Conservation (phyloP, 116 monocot genomes). For the Dioscorea cayenensis region DNA sequence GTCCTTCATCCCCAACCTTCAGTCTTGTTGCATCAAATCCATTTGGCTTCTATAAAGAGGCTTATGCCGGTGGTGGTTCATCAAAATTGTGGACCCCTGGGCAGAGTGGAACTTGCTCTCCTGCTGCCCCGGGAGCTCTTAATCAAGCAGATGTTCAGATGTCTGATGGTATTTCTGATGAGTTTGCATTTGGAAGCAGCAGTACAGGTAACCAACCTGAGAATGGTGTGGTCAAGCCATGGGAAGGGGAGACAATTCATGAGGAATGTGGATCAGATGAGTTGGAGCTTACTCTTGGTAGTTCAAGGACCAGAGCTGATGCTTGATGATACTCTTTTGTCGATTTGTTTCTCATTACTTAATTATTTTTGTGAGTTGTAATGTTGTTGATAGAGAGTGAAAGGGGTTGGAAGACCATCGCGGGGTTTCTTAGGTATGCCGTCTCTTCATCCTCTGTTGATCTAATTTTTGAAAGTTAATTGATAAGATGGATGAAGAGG, state of each 20-base stretch:
- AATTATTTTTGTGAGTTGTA: not conserved
- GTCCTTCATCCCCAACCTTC: slow-evolving; percentile 65
- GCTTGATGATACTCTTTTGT: not conserved
- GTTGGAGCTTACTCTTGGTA: slow-evolving; percentile 77
- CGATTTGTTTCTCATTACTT: not conserved
- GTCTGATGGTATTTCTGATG: slow-evolving; percentile 35
- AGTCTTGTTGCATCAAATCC: slow-evolving; percentile 68
- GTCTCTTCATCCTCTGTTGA: not conserved
- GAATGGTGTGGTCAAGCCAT: slow-evolving; percentile 53
- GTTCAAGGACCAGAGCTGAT: slow-evolving; percentile 33
- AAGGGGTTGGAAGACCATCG: not conserved
- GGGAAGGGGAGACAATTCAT: slow-evolving; percentile 86
- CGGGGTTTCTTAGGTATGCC: not conserved
- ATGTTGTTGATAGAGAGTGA: slow-evolving; percentile 1
- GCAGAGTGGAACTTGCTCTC: slow-evolving; percentile 78
- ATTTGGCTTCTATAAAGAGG: slow-evolving; percentile 43
- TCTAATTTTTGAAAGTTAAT: not conserved
- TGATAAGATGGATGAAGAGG: not conserved
- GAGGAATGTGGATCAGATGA: slow-evolving; percentile 74
- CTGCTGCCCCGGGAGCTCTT: slow-evolving; percentile 20
- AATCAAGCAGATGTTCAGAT: slow-evolving; percentile 33
- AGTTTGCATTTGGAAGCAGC: slow-evolving; percentile 74
- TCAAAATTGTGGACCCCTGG: slow-evolving; percentile 77
- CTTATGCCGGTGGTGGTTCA: slow-evolving; percentile 15
- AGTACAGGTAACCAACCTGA: slow-evolving; percentile 18